Evolutionary conservation across 805 yeast genomes (phyloP).

Genomic region (Hanseniaspora lachancei): DNA sequence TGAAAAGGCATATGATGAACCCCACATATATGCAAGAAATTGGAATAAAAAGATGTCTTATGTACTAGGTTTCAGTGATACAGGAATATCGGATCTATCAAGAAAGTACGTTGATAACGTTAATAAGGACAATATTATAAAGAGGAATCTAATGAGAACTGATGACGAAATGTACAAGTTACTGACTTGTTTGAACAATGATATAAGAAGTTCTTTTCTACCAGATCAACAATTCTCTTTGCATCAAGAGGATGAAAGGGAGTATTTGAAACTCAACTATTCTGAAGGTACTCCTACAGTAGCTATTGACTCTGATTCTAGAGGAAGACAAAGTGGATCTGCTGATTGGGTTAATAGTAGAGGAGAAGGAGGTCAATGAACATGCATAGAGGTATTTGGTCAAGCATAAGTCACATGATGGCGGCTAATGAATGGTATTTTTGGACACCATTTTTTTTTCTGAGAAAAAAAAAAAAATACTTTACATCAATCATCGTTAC

Average conservation of each 20-base stretch:
- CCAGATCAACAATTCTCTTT: background rate
- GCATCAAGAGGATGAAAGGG: conserved; percentile 25
- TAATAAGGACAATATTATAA: conserved; percentile 31
- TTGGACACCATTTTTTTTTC: background rate
- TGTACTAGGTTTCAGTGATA: conserved; percentile 52
- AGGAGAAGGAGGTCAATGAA: conserved; percentile 54
- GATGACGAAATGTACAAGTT: conserved; percentile 29
- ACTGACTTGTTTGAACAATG: conserved; percentile 15
- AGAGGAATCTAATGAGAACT: conserved; percentile 33
- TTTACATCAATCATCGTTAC: too few relatives aligned
- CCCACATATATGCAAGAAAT: conserved; percentile 59
- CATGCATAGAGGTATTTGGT: background rate
- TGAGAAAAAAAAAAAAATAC: too few relatives aligned
- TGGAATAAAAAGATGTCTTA: conserved; percentile 95
- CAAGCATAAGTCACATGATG: background rate
- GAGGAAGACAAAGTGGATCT: conserved; percentile 58
- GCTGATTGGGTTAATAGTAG: conserved; percentile 62
- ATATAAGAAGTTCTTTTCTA: conserved; percentile 25
- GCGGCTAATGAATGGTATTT: background rate
- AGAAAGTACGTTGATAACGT: conserved; percentile 42
- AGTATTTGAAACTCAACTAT: conserved; percentile 23
- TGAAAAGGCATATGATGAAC: conserved; percentile 75
- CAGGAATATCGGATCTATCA: conserved; percentile 59
- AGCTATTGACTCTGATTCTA: background rate
- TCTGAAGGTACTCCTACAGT: conserved; percentile 12